A percentile compares a stretch with the other conserved stretches of the same genome.
These are phyloP conservation scores for Mariannaea sp. DNA, from an alignment of 2,329 filamentous ascomycete genomes.

Conservation along the genomic window DNA sequence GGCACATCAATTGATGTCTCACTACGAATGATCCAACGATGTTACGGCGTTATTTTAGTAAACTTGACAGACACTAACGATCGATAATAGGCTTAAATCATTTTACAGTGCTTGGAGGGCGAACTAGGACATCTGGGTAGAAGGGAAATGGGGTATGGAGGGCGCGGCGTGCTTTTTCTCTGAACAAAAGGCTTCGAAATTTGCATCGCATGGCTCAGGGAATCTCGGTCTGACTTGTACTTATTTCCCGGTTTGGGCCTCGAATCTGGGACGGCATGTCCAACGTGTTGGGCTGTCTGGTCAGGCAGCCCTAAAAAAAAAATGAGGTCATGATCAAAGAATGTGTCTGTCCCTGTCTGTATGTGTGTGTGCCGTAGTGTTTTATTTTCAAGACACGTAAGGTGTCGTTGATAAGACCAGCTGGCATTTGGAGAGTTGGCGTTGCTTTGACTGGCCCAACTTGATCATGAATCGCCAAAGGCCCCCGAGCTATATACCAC, in stretches of 20 bases:
- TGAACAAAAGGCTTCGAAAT: slow-evolving; percentile 42
- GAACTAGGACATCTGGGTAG: slow-evolving; percentile 41
- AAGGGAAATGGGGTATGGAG: slow-evolving; percentile 43
- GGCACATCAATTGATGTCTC: not conserved
- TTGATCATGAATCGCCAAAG: too few relatives aligned
- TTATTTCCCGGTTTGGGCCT: slow-evolving; percentile 46
- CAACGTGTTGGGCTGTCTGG: slow-evolving; percentile 39
- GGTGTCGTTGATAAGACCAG: not conserved
- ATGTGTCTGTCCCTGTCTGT: not conserved
- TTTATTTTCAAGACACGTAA: slow-evolving; percentile 1
- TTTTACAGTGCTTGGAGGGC: slow-evolving; percentile 36
- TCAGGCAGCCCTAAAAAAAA: slow-evolving; percentile 42
- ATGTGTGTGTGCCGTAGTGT: slow-evolving; percentile 8
- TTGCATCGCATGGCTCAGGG: slow-evolving; percentile 48
- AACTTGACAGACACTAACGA: slow-evolving; percentile 26
- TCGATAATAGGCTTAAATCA: slow-evolving; percentile 37
- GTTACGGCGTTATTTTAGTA: not conserved
- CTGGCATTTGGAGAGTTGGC: too few relatives aligned
- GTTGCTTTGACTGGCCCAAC: too few relatives aligned
- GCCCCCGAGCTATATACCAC: too few relatives aligned
- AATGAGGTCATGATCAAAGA: slow-evolving; percentile 48
- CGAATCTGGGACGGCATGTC: slow-evolving; percentile 44
- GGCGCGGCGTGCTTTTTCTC: slow-evolving; percentile 47
- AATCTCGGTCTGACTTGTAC: slow-evolving; percentile 47
- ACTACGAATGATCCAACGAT: not conserved